Evolutionary conservation across 208 protist genomes (phyloP), one percentile per base, ranked within the genome.

Genomic region (Acanthamoeba pearcei): DNA sequence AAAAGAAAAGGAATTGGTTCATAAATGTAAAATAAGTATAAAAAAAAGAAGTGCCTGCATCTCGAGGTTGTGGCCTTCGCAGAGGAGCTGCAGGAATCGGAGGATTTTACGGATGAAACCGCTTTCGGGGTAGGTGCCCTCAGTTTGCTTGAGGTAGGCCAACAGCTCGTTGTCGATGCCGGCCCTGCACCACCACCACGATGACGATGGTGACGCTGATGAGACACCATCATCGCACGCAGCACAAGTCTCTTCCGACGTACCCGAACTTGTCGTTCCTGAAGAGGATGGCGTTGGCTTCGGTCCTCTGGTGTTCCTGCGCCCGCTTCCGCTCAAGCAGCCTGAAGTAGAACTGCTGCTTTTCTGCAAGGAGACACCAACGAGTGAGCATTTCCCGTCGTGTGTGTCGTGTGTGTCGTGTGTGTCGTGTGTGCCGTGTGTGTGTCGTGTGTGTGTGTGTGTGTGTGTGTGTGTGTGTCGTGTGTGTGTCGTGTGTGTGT

Each of bases 31-130:
- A 9, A 27, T 35, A 46, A 46, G 5, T 13, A 3, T 42, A 0
- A 17, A 80, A 27, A 62, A 27, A 42, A 29, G 27, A 32, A 46
- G 68, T 42, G n/a, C 80, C 38, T 94, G 89, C 24, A 94, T 19
- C 15, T 94, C 68, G 13, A 64, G 29, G 49, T 94, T 94, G 89
- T 94, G 89, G 38, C 89, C 89, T 55, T 94, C 89, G 51, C 89
- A 94, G 8, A 94, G 66, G 15, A 94, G 89, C 68, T 94, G 89
- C 17, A 94, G 64, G 66, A 94, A 94, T 13, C 89, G 89, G 92
- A 94, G 70, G 38, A 80, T 94, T 38, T 94, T 60, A 19, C 35
- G 29, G 38, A 94, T 94, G 89, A 94, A 94, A 17, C 89, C 89
- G 8, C 66, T 94, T 29, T 94, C 89, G 13, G 57, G 64, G 35